Evolutionary conservation across 345 rosid genomes (phyloP).

Genomic region (Cardamine chenopodiifolia): DNA sequence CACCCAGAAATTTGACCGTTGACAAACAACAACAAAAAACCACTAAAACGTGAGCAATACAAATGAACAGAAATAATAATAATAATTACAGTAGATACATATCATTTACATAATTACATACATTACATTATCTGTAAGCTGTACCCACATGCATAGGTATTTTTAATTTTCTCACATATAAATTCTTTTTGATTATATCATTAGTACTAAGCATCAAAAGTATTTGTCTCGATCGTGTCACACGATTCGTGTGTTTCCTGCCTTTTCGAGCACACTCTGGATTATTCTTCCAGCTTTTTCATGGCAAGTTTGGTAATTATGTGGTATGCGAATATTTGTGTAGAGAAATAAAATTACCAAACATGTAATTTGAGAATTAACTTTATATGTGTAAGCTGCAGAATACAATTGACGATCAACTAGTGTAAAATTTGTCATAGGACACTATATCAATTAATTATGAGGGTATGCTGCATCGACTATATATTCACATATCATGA

Average conservation of each 20-base stretch:
- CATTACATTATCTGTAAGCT: conserved; percentile 7
- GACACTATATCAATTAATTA: not conserved
- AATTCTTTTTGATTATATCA: not conserved
- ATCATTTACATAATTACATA: not conserved
- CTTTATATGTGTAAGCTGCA: not conserved
- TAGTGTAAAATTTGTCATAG: conserved; percentile 7
- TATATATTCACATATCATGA: not conserved
- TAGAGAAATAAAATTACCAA: not conserved
- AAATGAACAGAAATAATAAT: not conserved
- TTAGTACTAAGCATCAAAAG: not conserved
- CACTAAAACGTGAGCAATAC: conserved; percentile 22
- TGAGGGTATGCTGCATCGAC: not conserved
- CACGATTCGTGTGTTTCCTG: not conserved
- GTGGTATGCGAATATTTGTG: not conserved
- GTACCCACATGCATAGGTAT: conserved; percentile 5
- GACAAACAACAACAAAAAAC: conserved; percentile 22
- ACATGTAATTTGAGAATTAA: not conserved
- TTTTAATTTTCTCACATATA: not conserved
- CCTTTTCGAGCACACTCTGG: conserved; percentile 18
- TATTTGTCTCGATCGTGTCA: conserved; percentile 29
- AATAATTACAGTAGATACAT: not conserved
- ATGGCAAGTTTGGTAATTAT: not conserved
- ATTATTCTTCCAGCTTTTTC: not conserved
- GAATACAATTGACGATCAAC: not conserved
- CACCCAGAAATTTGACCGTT: conserved; percentile 21